A percentile compares a stretch with the other conserved stretches of the same genome.
These are phyloP conservation scores for Streptanthus diversifolius DNA, from an alignment of 345 rosid genomes.

Conservation along the genomic window DNA sequence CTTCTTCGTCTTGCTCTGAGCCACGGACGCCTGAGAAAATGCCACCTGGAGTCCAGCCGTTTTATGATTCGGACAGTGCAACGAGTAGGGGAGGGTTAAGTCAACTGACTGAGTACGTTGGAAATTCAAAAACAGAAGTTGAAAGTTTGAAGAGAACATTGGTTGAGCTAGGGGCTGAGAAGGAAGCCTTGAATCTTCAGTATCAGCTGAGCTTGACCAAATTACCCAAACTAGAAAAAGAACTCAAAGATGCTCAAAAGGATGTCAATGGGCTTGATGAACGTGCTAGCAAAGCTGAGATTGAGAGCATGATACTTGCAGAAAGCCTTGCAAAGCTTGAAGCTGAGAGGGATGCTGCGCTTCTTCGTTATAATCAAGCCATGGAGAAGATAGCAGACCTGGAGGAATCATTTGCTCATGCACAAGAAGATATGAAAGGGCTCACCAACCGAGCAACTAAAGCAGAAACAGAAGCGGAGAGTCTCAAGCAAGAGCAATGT, in stretches of 20 bases:
- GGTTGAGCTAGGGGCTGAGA: conserved; percentile 69
- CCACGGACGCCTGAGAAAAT: conserved; percentile 71
- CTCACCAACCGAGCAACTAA: conserved; percentile 46
- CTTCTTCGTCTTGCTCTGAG: conserved; percentile 53
- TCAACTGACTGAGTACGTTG: conserved; percentile 52
- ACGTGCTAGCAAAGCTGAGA: conserved; percentile 75
- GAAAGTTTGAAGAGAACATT: conserved; percentile 56
- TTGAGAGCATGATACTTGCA: conserved; percentile 63
- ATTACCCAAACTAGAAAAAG: conserved; percentile 60
- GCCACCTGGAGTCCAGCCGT: conserved; percentile 40
- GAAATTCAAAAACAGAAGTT: conserved; percentile 46
- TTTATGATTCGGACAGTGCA: conserved; percentile 37
- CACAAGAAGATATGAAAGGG: conserved; percentile 48
- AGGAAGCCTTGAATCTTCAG: conserved; percentile 58
- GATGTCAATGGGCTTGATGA: conserved; percentile 59
- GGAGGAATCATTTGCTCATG: conserved; percentile 44
- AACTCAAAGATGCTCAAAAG: conserved; percentile 54
- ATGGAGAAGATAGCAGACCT: conserved; percentile 57
- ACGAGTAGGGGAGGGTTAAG: conserved; percentile 58
- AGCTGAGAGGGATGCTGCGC: conserved; percentile 67
- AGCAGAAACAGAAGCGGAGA: conserved; percentile 62
- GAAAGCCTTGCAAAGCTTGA: conserved; percentile 60
- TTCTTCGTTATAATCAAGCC: conserved; percentile 62
- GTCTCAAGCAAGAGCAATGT: conserved; percentile 53
- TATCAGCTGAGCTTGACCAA: conserved; percentile 62